phyloP scores from a whole-genome alignment of 192 early-diverging fungal genomes.

The Coemansia aciculifera region DNA sequence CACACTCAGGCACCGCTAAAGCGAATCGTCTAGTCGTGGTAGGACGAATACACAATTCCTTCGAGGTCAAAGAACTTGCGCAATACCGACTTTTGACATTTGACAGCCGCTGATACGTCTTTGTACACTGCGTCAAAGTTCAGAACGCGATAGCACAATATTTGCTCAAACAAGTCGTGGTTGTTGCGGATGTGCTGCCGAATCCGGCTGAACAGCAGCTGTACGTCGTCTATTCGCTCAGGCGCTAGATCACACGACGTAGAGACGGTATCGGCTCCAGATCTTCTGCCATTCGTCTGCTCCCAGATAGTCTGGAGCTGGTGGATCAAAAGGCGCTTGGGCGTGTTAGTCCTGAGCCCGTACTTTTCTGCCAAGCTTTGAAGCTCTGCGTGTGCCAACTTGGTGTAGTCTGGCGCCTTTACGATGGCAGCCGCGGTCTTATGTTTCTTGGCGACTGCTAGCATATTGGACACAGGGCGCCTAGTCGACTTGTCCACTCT shows the following conservation, averaged over 20 bases:
- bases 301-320: constrained; percentile 26
- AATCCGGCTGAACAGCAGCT: neutral
- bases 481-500: neutral
- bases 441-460: neutral
- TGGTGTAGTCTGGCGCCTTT: constrained; percentile 14
- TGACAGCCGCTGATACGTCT: constrained; percentile 4
- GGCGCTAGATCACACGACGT: neutral
- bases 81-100: constrained; percentile 21
- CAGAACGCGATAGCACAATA: constrained; percentile 34
- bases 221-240: neutral
- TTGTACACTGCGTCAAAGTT: constrained; percentile 27
- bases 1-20: neutral
- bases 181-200: constrained; percentile 25
- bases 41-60: constrained; percentile 29
- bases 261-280: neutral
- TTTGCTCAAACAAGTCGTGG: constrained; percentile 15
- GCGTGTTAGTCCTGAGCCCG: constrained; percentile 22
- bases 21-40: neutral
- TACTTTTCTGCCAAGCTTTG: constrained; percentile 14
- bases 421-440: neutral
- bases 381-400: constrained; percentile 6
- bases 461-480: neutral
- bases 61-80: constrained; percentile 33
- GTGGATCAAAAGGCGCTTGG: constrained; percentile 21
- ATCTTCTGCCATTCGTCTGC: constrained; percentile 1